phyloP scores from a whole-genome alignment of 805 yeast genomes.

The Ogataea haglerorum region DNA sequence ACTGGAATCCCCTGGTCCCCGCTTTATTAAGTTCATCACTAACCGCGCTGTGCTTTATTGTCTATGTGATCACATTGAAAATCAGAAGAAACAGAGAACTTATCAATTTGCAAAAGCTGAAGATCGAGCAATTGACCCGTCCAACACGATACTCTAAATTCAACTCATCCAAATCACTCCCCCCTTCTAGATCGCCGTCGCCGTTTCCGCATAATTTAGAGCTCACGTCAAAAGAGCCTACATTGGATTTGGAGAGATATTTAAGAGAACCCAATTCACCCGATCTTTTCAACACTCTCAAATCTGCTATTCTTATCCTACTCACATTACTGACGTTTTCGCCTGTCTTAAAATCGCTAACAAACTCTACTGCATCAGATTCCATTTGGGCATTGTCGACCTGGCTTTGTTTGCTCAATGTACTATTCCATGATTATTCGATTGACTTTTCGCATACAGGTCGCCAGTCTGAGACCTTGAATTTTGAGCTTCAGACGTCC shows the following conservation, averaged over 20 bases:
- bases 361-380: constrained; percentile 86
- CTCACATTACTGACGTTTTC: constrained; percentile 74
- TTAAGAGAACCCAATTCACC: constrained; percentile 28
- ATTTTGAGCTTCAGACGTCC: constrained; percentile 20
- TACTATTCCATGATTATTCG: constrained; percentile 66
- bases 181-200: constrained; percentile 23
- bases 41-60: constrained; percentile 36
- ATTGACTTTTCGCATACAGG: constrained; percentile 37
- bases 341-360: constrained; percentile 85
- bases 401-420: constrained; percentile 69
- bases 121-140: constrained; percentile 26
- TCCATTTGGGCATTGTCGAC: constrained; percentile 91
- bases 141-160: constrained; percentile 17
- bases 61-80: constrained; percentile 30
- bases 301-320: constrained; percentile 66
- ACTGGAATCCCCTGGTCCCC: constrained; percentile 50
- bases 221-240: constrained; percentile 1
- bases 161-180: constrained; percentile 19
- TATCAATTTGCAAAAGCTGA: constrained; percentile 28
- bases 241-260: constrained; percentile 23
- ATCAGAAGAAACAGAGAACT: constrained; percentile 30
- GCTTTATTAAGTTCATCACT: constrained; percentile 33
- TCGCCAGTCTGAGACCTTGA: constrained; percentile 15
- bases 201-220: constrained; percentile 16
- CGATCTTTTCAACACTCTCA: constrained; percentile 38